phyloP scores from a whole-genome alignment of 129 eudicot genomes.

The Escallonia rubra region DNA sequence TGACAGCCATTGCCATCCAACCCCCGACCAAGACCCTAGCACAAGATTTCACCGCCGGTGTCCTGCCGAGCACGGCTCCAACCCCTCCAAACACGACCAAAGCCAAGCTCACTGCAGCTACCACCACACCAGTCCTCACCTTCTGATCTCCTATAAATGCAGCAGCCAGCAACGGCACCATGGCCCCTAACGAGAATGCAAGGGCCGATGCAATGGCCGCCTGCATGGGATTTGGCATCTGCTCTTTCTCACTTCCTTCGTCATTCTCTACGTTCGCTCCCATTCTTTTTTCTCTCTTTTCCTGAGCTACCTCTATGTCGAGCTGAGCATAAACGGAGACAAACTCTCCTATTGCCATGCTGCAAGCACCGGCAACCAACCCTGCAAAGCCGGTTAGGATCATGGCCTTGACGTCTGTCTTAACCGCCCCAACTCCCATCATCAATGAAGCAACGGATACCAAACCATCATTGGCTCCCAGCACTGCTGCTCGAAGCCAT shows the following conservation, averaged over 20 bases:
- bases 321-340: slow-evolving; percentile 35
- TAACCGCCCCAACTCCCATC: slow-evolving; percentile 40
- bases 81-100: slow-evolving; percentile 23
- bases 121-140: slow-evolving; percentile 37
- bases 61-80: slow-evolving; percentile 21
- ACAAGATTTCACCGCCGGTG: slow-evolving; percentile 17
- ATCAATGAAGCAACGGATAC: slow-evolving; percentile 40
- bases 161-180: slow-evolving; percentile 39
- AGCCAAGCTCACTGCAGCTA: slow-evolving; percentile 17
- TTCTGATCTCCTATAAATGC: slow-evolving; percentile 29
- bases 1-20: slow-evolving; percentile 24
- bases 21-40: slow-evolving; percentile 26
- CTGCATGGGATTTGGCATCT: slow-evolving; percentile 45
- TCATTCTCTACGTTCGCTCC: background rate
- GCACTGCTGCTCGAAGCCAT: slow-evolving; percentile 49
- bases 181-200: slow-evolving; percentile 41
- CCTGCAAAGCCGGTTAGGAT: slow-evolving; percentile 37
- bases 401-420: slow-evolving; percentile 35
- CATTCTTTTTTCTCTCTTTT: slow-evolving; percentile 19
- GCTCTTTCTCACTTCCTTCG: slow-evolving; percentile 9
- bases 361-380: slow-evolving; percentile 36
- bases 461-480: slow-evolving; percentile 47
- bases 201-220: slow-evolving; percentile 50
- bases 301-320: slow-evolving; percentile 30
- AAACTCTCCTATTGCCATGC: slow-evolving; percentile 36